A percentile compares a stretch with the other conserved stretches of the same genome.
Conservation (phyloP, 768 basidiomycete species). For the Candolleomyces aberdarensis region DNA sequence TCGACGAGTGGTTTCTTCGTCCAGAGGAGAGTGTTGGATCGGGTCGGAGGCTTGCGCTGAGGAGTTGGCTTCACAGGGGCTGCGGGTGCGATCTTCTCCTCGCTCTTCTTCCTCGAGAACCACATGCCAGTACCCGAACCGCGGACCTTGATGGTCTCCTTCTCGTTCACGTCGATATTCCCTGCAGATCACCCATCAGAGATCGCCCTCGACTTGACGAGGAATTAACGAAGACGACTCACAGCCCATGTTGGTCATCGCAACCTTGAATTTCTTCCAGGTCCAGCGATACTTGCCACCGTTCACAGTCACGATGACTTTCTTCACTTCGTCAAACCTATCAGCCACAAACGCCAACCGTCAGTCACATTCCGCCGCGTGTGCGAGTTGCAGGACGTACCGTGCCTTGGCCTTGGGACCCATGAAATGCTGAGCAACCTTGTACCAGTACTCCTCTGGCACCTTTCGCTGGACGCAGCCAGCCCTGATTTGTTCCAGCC, state of each 20-base stretch:
- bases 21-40: constrained; percentile 25
- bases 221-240: constrained; percentile 28
- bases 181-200: constrained; percentile 35
- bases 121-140: constrained; percentile 48
- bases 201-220: neutral
- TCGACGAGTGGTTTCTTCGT: constrained; percentile 25
- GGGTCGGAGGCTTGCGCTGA: constrained; percentile 14
- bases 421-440: constrained; percentile 75
- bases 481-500: constrained; percentile 67
- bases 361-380: neutral
- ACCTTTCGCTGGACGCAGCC: constrained; percentile 71
- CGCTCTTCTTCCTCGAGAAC: constrained; percentile 50
- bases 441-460: constrained; percentile 81
- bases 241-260: constrained; percentile 83
- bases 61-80: constrained; percentile 11
- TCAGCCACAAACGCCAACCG: too few relatives aligned
- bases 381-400: constrained; percentile 20
- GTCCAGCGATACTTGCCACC: constrained; percentile 79
- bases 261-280: constrained; percentile 80
- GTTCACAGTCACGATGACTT: constrained; percentile 69
- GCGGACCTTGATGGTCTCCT: constrained; percentile 60
- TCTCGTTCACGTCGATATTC: constrained; percentile 60
- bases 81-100: constrained; percentile 23
- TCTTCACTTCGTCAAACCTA: constrained; percentile 66
- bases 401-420: constrained; percentile 64